Base-by-base conservation (phyloP, 192 early-diverging fungal species). In the Coemansia sp. region DNA sequence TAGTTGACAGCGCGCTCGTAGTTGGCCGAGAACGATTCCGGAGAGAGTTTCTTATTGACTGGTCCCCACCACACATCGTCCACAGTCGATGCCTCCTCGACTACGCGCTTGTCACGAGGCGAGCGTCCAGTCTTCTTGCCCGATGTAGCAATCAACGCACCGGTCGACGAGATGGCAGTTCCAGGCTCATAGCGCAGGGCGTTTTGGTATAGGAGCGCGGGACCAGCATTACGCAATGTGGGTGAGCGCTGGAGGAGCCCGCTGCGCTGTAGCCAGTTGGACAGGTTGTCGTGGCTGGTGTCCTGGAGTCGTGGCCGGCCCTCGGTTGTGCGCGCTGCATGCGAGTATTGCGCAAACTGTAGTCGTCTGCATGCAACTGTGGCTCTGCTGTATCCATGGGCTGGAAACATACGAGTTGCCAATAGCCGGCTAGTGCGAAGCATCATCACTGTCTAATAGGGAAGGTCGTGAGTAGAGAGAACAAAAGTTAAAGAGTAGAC, bases 41-140 rank as follows among this genome's bases (percentile, higher is more conserved):
- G 87, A 22, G 86, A 88, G 73, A 98, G 93, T 79, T 92, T 93
- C 79, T 92, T 93, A 90, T 98, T 98, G 63, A 98, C 94, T 18
- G 97, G 95, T 34, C 97, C 97, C 96, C 97, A 98, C 97, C 97
- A 98, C 79, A 98, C 89, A 73, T 97, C 92, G 74, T 94, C 85
- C 20, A 84, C 84, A n/a, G 95, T 93, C 27, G 88, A 79, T 9
- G 88, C 78, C 80, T 98, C 97, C 67, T 97, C 95, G 59, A 97
- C 97, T 75, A 98, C 92, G 77, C 97, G 94, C 90, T 98, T 98
- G 89, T 98, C 97, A 73, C 88, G 88, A 73, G 97, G 97, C 31
- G 92, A 93, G 71, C 97, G 93, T 47, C 97, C 93, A 38, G 89
- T 97, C 90, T 98, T 98, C 74, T 89, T 87, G 60, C 95, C 96